phyloP scores from a whole-genome alignment of 352 stramenopile genomes.

The Phytopythium ostracodes region DNA sequence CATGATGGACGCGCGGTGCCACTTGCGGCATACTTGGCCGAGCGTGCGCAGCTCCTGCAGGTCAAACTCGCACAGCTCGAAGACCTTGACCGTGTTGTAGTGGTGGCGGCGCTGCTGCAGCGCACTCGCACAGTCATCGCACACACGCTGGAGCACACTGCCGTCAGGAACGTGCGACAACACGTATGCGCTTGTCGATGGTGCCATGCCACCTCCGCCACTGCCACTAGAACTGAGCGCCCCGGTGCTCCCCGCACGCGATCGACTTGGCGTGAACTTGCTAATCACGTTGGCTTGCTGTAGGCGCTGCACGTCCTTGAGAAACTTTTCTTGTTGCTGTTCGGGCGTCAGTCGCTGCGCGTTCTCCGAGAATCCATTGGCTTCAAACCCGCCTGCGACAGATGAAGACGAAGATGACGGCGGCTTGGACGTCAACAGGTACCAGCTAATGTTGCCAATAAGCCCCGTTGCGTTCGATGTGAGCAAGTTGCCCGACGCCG shows the following conservation, averaged over 20 bases:
- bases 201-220: background rate
- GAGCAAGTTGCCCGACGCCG: conserved; percentile 51
- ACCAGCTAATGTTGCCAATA: conserved; percentile 83
- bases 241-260: conserved; percentile 19
- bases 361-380: conserved; percentile 8
- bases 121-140: conserved; percentile 75
- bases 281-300: conserved; percentile 58
- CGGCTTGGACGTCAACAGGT: conserved; percentile 64
- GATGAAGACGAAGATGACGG: conserved; percentile 6
- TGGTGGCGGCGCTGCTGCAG: conserved; percentile 80
- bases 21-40: conserved; percentile 82
- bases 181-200: conserved; percentile 29
- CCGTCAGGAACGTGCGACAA: conserved; percentile 56
- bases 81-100: conserved; percentile 84
- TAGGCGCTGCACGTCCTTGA: conserved; percentile 70
- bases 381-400: conserved; percentile 1
- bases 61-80: conserved; percentile 80
- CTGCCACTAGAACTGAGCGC: conserved; percentile 6
- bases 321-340: conserved; percentile 52
- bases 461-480: conserved; percentile 70
- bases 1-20: conserved; percentile 85
- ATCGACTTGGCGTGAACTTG: conserved; percentile 69
- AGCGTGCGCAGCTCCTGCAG: conserved; percentile 67
- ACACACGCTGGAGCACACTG: conserved; percentile 77
- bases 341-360: conserved; percentile 32